Conservation (phyloP, 345 rosid genomes). For the Citrus trifoliata region DNA sequence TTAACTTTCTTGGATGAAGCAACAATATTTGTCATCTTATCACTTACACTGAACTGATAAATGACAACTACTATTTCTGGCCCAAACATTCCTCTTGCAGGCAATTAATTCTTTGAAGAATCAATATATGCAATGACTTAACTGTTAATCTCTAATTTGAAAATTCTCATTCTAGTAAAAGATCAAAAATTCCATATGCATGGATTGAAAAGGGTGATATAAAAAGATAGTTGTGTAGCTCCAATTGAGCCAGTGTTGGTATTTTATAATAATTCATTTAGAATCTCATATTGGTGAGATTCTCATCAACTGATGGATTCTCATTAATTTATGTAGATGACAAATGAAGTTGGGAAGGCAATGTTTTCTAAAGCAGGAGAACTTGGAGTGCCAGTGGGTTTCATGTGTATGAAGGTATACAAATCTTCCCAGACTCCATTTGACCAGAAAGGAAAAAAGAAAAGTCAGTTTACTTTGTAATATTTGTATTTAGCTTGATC, state of each 20-base stretch:
- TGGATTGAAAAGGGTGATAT: neutral
- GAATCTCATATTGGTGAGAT: neutral
- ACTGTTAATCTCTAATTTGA: neutral
- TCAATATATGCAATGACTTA: neutral
- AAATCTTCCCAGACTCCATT: neutral
- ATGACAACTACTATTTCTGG: neutral
- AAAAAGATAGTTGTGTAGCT: neutral
- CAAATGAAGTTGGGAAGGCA: conserved; percentile 79
- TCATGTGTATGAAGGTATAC: conserved; percentile 92
- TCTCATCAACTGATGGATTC: neutral
- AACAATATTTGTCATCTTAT: neutral
- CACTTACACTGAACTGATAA: neutral
- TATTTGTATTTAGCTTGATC: neutral
- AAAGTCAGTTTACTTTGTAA: neutral
- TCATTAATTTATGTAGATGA: conserved; percentile 55
- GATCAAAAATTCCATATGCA: neutral
- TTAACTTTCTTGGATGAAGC: neutral
- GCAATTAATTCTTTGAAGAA: neutral
- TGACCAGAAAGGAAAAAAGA: neutral
- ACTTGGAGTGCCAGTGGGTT: conserved; percentile 84
- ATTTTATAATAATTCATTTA: neutral
- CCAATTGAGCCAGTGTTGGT: neutral
- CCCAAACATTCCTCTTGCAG: neutral
- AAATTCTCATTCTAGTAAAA: neutral
- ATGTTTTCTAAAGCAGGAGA: conserved; percentile 89